Evolutionary conservation across 1,139 yeast genomes (phyloP), one percentile per base, ranked within the genome.

Genomic region (Dujonia santamariae): DNA sequence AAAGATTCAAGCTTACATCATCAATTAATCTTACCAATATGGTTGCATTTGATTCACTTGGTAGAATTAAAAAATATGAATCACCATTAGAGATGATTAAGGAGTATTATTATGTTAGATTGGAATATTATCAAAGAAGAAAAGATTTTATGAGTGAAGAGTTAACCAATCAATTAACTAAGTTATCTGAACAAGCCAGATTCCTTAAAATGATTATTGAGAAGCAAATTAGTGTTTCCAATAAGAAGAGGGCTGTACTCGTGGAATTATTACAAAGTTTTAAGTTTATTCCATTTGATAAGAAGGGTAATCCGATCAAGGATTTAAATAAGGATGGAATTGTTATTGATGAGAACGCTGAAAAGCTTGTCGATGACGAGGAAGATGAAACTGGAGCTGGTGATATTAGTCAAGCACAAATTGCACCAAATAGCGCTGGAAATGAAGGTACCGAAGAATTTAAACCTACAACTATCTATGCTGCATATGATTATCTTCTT

Each of bases 1-100:
- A 85, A 53, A 72, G 90, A 53, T 94, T 94, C 64, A 88, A 85
- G 55, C 70, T 94, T 37, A 66, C 78, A 9, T 70, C 88, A 1
- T 67, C 83, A 8, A 64, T 92, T 28, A 81, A 76, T 56, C 67
- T 86, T 46, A 75, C 80, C 34, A 94, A 94, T 55, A 88, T 94
- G 96, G 96, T 92, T 39, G 95, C 96, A 0, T 94, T 94, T 61
- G 97, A 92, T 61, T 78, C 96, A n/a, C 74, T 75, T 40, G 96
- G 96, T 26, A 78, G 94, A 48, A 86, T 94, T 46, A 86, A 85
- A 54, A 85, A 78, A 54, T 94, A 90, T 55, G 82, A 78, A 12
- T 67, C 71, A 34, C 84, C 85, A 2, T 75, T 77, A 44, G 95
- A 88, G 36, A 92, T 94, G 28, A 66, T 94, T 48, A 72, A 67